Percentiles rank a stretch among this genome's conserved stretches.
Evolutionary conservation across 1,284 basidiomycete genomes (phyloP).

Genomic region (Inonotus hispidus): DNA sequence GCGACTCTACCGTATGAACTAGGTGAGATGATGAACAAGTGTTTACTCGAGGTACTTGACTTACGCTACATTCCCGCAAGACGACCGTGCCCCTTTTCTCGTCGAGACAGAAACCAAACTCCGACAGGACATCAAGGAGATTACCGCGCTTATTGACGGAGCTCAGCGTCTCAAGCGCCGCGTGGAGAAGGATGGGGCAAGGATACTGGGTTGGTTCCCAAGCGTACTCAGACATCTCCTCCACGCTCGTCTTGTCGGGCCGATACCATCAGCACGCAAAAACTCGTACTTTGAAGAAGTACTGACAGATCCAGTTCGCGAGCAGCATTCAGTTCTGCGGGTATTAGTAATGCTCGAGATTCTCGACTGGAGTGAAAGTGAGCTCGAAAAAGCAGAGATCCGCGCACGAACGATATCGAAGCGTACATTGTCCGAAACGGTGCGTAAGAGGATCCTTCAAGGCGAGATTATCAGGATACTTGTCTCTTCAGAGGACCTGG

Average conservation of each 20-base stretch:
- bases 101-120: conserved; percentile 9
- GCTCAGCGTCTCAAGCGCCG: conserved; percentile 8
- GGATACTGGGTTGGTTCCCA: conserved; percentile 11
- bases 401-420: background rate
- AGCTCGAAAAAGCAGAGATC: background rate
- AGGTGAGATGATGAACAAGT: background rate
- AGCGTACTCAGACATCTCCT: conserved; percentile 8
- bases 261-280: background rate
- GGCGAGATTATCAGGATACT: conserved; percentile 12
- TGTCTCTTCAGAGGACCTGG: conserved; percentile 9
- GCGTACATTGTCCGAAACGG: background rate
- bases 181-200: background rate
- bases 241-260: conserved; percentile 6
- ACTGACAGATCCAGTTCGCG: background rate
- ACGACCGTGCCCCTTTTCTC: conserved; percentile 4
- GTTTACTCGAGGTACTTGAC: background rate
- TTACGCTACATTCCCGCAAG: background rate
- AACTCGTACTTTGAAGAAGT: background rate
- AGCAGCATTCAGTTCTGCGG: conserved; percentile 1
- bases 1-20: conserved; percentile 8
- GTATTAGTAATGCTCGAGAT: conserved; percentile 15
- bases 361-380: conserved; percentile 8
- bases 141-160: conserved; percentile 6
- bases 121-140: conserved; percentile 11
- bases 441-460: conserved; percentile 6